phyloP scores from a whole-genome alignment of 2,329 filamentous ascomycete species.

The Paradendryphiella salina region DNA sequence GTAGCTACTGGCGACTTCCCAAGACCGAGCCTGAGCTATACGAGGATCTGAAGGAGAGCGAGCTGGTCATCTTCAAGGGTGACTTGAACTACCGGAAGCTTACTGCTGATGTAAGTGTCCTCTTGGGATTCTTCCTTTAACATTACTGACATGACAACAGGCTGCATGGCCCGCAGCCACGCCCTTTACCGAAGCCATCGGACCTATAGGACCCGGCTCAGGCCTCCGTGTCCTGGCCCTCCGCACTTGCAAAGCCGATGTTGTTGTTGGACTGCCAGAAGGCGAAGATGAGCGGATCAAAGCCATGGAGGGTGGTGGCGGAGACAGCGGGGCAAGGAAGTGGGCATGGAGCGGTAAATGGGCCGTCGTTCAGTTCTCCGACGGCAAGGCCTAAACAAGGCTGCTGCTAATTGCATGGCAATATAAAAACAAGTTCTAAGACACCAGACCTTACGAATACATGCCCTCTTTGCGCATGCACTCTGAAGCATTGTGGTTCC shows the following conservation, averaged over 20 bases:
- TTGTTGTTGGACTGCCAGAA: slow-evolving; percentile 81
- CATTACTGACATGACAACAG: slow-evolving; percentile 48
- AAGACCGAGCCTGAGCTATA: slow-evolving; percentile 66
- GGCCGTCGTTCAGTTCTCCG: slow-evolving; percentile 87
- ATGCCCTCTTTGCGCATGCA: neutral
- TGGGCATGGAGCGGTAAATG: slow-evolving; percentile 98
- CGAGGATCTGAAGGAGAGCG: slow-evolving; percentile 77
- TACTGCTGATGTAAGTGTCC: slow-evolving; percentile 75
- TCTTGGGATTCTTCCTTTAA: neutral
- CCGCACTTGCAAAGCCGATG: slow-evolving; percentile 94
- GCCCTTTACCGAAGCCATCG: slow-evolving; percentile 80
- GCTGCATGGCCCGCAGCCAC: slow-evolving; percentile 84
- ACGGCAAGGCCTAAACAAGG: slow-evolving; percentile 59
- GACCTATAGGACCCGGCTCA: slow-evolving; percentile 78
- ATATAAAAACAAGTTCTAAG: neutral
- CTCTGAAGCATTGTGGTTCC: neutral
- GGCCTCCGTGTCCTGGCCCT: slow-evolving; percentile 84
- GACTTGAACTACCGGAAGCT: slow-evolving; percentile 96
- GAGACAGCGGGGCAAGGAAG: slow-evolving; percentile 69
- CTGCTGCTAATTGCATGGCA: neutral
- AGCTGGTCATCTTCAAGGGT: slow-evolving; percentile 94
- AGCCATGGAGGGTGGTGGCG: slow-evolving; percentile 68
- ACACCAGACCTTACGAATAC: neutral
- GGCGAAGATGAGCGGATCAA: slow-evolving; percentile 83
- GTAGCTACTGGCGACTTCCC: slow-evolving; percentile 88